A percentile compares a stretch with the other conserved stretches of the same genome.
Conservation (phyloP, 2,329 filamentous ascomycete species). For the Aspergillus terreus region DNA sequence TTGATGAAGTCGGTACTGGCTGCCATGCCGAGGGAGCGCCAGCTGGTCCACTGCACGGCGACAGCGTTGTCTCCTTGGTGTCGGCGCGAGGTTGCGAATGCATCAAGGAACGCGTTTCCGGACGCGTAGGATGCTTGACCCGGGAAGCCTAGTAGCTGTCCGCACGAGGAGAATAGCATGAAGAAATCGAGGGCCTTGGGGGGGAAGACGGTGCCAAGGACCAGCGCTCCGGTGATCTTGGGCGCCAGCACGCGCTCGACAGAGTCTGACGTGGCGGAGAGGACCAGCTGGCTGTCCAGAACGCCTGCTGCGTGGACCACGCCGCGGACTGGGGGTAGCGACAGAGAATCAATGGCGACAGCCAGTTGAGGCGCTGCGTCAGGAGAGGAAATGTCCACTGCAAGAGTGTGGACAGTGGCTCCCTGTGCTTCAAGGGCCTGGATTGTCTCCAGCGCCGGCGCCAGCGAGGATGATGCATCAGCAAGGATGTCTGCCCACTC, state of each 20-base stretch:
- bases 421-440: constrained; percentile 28
- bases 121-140: constrained; percentile 28
- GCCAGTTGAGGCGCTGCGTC: constrained; percentile 21
- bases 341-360: background rate
- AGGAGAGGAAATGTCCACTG: constrained; percentile 33
- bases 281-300: constrained; percentile 35
- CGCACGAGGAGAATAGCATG: constrained; percentile 28
- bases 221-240: constrained; percentile 24
- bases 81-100: constrained; percentile 26
- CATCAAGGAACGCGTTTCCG: constrained; percentile 33
- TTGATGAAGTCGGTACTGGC: constrained; percentile 35
- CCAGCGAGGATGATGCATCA: background rate
- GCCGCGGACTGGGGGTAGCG: constrained; percentile 40
- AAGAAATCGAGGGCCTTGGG: constrained; percentile 28
- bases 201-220: constrained; percentile 27
- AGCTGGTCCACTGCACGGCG: constrained; percentile 43
- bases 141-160: constrained; percentile 28
- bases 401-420: constrained; percentile 28
- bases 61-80: constrained; percentile 38
- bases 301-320: constrained; percentile 42
- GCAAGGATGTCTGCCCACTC: background rate
- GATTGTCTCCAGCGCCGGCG: constrained; percentile 14
- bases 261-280: constrained; percentile 22
- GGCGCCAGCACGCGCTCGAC: constrained; percentile 28
- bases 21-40: constrained; percentile 41